Conservation (phyloP, 805 yeast species). For the Kuraishia ogatae region DNA sequence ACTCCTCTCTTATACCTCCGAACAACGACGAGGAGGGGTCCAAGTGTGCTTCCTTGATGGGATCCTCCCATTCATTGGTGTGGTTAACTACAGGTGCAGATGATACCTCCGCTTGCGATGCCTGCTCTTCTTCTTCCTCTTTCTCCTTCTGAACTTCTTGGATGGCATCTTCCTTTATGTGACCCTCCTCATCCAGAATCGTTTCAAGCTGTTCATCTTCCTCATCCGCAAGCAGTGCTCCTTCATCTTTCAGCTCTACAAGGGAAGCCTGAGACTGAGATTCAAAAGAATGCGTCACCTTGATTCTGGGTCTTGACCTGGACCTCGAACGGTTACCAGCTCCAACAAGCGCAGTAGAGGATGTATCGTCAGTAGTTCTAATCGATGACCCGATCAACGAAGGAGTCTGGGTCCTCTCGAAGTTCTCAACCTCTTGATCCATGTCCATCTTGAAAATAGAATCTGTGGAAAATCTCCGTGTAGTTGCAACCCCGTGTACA, state of each 20-base stretch:
- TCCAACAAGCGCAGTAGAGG: background rate
- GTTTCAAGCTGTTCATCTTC: constrained; percentile 46
- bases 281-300: constrained; percentile 27
- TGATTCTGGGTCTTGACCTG: constrained; percentile 27
- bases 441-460: constrained; percentile 30
- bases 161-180: constrained; percentile 38
- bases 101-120: background rate
- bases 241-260: constrained; percentile 30
- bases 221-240: constrained; percentile 50
- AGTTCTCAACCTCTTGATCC: constrained; percentile 44
- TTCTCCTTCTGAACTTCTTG: constrained; percentile 15
- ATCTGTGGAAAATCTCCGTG: background rate
- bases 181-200: constrained; percentile 45
- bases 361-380: constrained; percentile 11
- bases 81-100: constrained; percentile 3
- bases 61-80: constrained; percentile 5
- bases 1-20: constrained; percentile 20
- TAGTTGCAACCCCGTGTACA: background rate
- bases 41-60: constrained; percentile 4
- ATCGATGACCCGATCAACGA: constrained; percentile 47
- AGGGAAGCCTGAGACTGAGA: constrained; percentile 15
- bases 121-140: background rate
- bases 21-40: constrained; percentile 8
- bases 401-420: constrained; percentile 37
- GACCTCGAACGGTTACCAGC: constrained; percentile 9